Evolutionary conservation across 306 rosid species (phyloP), one percentile per base, ranked within the genome.

Genomic region (Pyrus bretschneideri): DNA sequence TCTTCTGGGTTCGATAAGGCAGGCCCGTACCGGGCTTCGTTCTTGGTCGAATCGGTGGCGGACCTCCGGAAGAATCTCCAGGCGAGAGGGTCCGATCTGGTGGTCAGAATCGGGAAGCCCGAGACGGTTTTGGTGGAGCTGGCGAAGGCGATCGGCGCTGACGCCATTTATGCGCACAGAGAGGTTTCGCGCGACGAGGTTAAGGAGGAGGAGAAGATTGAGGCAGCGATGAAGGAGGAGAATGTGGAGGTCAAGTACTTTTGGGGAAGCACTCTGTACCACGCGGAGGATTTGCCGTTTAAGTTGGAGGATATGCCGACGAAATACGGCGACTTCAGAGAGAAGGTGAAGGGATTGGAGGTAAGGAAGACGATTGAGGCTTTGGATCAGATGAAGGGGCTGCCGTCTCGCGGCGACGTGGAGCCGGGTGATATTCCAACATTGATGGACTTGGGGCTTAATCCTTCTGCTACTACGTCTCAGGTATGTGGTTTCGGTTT

Each of bases 181-280:
- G 99, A 96, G 89, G 91, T 89, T 60, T 91, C 96, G 3, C 98
- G 86, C 22, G 98, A 92, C 23, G 98, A 92, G 89, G 92, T 82
- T 23, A 89, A 86, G 82, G 61, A 87, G 29, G 99, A 95, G 87
- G 96, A 89, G 88, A 87, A 21, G 83, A 83, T 95, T 59, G 96
- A 88, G 83, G 72, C 81, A 8, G 89, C 88, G 19, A 83, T 92
- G 97, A 92, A 89, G 58, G 93, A 95, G 38, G 98, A 93, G 86
- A 89, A 85, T 81, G 87, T 93, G 70, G 98, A 96, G 78, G 78
- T 96, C 5, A 92, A 92, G 91, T 92, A 87, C 85, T 91, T 87
- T 46, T 92, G 99, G 99, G 99, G 99, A 5, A 92, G 98, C 59
- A 96, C 99, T 45, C 72, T 96, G 88, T 91, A 83, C 66, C 99